Conservation (phyloP, 805 yeast genomes). For the Alloascoidea africana region DNA sequence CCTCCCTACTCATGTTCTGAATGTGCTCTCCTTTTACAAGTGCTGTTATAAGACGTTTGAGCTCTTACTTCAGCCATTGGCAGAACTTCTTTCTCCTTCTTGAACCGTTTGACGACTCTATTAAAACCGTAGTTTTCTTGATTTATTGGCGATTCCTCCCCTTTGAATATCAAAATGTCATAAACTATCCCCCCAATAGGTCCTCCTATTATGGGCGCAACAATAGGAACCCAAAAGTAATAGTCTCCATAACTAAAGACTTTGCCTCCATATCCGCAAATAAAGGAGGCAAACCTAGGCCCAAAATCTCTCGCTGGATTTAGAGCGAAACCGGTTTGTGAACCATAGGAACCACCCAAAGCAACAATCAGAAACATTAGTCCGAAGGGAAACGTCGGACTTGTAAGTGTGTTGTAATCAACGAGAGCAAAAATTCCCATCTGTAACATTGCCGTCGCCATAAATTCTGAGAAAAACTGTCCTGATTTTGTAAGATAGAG, state of each 20-base stretch:
- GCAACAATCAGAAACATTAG: slow-evolving; percentile 28
- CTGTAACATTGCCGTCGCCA: slow-evolving; percentile 28
- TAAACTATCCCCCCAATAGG: slow-evolving; percentile 33
- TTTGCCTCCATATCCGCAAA: slow-evolving; percentile 29
- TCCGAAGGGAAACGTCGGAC: slow-evolving; percentile 31
- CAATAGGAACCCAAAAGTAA: slow-evolving; percentile 39
- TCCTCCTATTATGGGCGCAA: slow-evolving; percentile 34
- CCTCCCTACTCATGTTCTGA: too few species aligned
- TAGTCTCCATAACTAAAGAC: slow-evolving; percentile 24
- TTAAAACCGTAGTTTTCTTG: slow-evolving; percentile 15
- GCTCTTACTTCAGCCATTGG: too few species aligned
- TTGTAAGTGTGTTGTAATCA: slow-evolving; percentile 26
- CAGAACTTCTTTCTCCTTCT: too few species aligned
- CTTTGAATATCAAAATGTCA: slow-evolving; percentile 34
- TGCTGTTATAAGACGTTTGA: too few species aligned
- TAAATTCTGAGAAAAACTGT: slow-evolving; percentile 31
- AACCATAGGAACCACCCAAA: slow-evolving; percentile 32
- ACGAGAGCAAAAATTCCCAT: slow-evolving; percentile 33
- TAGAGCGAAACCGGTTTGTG: slow-evolving; percentile 39
- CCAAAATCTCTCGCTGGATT: slow-evolving; percentile 41
- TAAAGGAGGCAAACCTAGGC: slow-evolving; percentile 32
- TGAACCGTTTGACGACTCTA: too few species aligned
- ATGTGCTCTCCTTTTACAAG: too few species aligned
- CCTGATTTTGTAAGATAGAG: slow-evolving; percentile 24
- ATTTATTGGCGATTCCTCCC: slow-evolving; percentile 35